A percentile compares a stretch with the other conserved stretches of the same genome.
phyloP scores from a whole-genome alignment of 305 asterid genomes.

The Rubia balearica region DNA sequence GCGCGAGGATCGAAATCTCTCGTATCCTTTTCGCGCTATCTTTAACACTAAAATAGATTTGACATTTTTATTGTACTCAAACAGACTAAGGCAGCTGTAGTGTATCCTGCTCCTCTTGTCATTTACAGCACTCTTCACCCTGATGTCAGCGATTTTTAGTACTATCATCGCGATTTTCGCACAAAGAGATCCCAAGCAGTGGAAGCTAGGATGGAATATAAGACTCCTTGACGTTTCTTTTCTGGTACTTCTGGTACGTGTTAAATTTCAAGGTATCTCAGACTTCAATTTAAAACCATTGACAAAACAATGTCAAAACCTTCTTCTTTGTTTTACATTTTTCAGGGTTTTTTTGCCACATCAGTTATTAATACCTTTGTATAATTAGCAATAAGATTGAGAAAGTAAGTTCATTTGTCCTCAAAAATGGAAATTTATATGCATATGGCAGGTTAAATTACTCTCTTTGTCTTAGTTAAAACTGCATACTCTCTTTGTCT shows the following conservation, averaged over 20 bases:
- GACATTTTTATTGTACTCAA: neutral
- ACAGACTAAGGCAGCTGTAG: conserved; percentile 44
- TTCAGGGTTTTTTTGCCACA: conserved; percentile 55
- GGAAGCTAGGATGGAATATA: conserved; percentile 73
- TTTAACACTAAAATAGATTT: neutral
- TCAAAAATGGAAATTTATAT: neutral
- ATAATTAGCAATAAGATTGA: conserved; percentile 42
- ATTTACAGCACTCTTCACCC: conserved; percentile 47
- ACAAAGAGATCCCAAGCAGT: conserved; percentile 50
- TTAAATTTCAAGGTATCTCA: no score
- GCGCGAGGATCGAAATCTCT: no score
- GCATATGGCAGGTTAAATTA: no score
- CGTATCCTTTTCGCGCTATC: no score
- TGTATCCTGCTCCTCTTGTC: conserved; percentile 73
- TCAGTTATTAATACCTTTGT: conserved; percentile 41
- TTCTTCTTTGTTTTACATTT: neutral
- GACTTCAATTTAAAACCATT: no score
- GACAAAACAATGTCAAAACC: neutral
- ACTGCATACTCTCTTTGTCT: no score
- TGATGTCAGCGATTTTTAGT: conserved; percentile 46
- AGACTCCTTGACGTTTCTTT: conserved; percentile 40
- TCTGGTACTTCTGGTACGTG: no score
- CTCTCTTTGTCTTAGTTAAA: no score
- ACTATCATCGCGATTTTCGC: conserved; percentile 31
- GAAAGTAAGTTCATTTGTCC: conserved; percentile 36